Evolutionary conservation across 2,329 filamentous ascomycete species (phyloP).

Genomic region (Arthroderma sp.): DNA sequence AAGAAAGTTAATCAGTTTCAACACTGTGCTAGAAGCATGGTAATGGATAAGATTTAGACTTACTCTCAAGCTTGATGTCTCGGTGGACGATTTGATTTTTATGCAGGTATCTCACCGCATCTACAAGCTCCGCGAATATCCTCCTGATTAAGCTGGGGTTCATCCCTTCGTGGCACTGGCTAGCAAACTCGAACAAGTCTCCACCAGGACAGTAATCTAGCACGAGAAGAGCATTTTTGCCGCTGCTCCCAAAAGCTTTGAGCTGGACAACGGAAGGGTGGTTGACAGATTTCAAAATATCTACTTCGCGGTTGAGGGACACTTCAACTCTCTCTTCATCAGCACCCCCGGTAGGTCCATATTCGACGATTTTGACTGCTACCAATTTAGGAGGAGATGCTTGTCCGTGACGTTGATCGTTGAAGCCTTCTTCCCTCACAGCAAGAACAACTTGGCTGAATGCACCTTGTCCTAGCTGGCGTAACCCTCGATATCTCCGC

Average conservation of each 20-base stretch:
- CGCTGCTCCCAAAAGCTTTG: conserved; percentile 80
- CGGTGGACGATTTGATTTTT: conserved; percentile 77
- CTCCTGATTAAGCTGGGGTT: conserved; percentile 44
- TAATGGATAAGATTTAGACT: conserved; percentile 19
- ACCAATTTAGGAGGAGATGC: conserved; percentile 49
- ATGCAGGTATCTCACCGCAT: conserved; percentile 77
- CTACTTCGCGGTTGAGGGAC: conserved; percentile 84
- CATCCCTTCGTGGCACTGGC: conserved; percentile 53
- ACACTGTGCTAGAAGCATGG: not conserved
- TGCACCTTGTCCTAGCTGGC: conserved; percentile 76
- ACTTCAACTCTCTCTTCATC: conserved; percentile 88
- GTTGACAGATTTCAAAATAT: conserved; percentile 76
- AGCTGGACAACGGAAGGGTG: conserved; percentile 86
- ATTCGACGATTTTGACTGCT: conserved; percentile 89
- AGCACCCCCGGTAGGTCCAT: conserved; percentile 83
- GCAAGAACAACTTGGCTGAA: conserved; percentile 92
- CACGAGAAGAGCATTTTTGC: conserved; percentile 67
- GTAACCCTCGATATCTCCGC: conserved; percentile 65
- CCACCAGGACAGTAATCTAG: conserved; percentile 87
- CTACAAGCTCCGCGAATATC: conserved; percentile 80
- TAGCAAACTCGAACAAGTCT: conserved; percentile 87
- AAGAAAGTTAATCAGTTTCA: conserved; percentile 12
- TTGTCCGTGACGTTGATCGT: conserved; percentile 10
- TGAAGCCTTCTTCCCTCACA: conserved; percentile 53
- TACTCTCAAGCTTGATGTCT: conserved; percentile 97